A percentile compares a stretch with the other conserved stretches of the same genome.
Conservation (phyloP, 805 yeast genomes). For the Schwanniomyces polymorphus region DNA sequence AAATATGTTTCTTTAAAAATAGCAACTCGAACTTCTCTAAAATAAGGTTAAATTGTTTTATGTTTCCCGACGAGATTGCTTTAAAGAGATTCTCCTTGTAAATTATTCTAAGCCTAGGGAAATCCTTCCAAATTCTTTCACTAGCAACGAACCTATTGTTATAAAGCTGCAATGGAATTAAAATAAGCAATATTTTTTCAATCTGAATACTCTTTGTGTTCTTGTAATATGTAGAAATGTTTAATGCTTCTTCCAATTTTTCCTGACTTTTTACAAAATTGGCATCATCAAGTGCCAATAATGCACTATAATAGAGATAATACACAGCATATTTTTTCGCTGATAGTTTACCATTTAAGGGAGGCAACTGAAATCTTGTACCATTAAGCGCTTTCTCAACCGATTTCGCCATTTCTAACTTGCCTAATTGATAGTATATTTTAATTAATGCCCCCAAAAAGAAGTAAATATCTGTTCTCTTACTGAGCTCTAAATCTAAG, state of each 20-base stretch:
- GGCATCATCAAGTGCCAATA: constrained; percentile 63
- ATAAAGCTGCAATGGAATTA: constrained; percentile 64
- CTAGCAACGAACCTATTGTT: constrained; percentile 50
- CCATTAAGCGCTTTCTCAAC: constrained; percentile 68
- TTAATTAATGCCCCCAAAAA: constrained; percentile 70
- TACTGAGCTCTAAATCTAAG: constrained; percentile 46
- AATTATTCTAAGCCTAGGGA: constrained; percentile 39
- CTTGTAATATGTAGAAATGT: constrained; percentile 23
- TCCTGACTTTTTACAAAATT: constrained; percentile 53
- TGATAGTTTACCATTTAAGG: constrained; percentile 34
- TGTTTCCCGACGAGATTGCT: constrained; percentile 55
- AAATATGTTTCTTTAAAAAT: constrained; percentile 59
- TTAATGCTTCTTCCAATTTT: constrained; percentile 53
- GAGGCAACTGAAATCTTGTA: constrained; percentile 54
- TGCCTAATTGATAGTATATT: constrained; percentile 64
- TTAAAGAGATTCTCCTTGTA: constrained; percentile 49
- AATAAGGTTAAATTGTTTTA: constrained; percentile 48
- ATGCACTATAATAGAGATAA: constrained; percentile 69
- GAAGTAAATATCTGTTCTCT: constrained; percentile 65
- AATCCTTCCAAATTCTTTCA: constrained; percentile 33
- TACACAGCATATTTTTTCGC: constrained; percentile 50
- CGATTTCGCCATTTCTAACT: constrained; percentile 71
- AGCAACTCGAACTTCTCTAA: constrained; percentile 46
- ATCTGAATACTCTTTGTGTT: constrained; percentile 26
- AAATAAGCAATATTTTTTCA: constrained; percentile 53